Evolutionary conservation across 2,329 filamentous ascomycete species (phyloP), one percentile per base, ranked within the genome.

Genomic region (Aspergillus calidoustus): DNA sequence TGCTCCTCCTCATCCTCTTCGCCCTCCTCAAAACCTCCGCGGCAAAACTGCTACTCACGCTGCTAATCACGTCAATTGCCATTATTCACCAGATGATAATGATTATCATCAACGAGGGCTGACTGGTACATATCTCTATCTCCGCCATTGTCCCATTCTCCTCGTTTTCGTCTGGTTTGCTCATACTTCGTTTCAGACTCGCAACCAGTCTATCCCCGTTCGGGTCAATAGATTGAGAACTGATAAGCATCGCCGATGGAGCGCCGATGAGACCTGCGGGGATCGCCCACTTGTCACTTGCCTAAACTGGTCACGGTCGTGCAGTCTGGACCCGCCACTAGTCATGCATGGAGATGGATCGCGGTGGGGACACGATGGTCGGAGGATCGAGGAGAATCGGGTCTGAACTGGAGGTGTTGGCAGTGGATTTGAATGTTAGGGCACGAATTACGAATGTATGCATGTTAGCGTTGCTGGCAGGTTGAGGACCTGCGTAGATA

Each of bases 311-410:
- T 15, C 34, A 41, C 34, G 13, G 34, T 41, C 34, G 34, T 5
- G 11, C 34, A 41, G 34, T 15, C 11, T 41, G 34, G 34, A 15
- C 34, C 34, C 34, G 34, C 13, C 34, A 15, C 34, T 41, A 41
- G 11, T 41, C 34, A 41, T 41, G 34, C 34, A 41, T 11, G 60
- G 60, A 22, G 11, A 68, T 68, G 64, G 34, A 41, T 7, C 25
- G 34, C 34, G 34, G 15, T 15, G 34, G 34, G 34, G 11, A 13
- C 34, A 15, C 34, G 34, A 41, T 41, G 34, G 34, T 41, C 34
- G 34, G 34, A 41, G 11, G 13, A 41, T 41, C 15, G 34, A 41
- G 34, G 11, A 5, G 11, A 13, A 38, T 38, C 31, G 19, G 19
- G 19, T 19, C 19, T 19, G 19, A 19, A 19, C 19, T 38, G 1